These are phyloP conservation scores for Thymus mandschuricus DNA, from an alignment of 257 asterid genomes.

Conservation along the genomic window DNA sequence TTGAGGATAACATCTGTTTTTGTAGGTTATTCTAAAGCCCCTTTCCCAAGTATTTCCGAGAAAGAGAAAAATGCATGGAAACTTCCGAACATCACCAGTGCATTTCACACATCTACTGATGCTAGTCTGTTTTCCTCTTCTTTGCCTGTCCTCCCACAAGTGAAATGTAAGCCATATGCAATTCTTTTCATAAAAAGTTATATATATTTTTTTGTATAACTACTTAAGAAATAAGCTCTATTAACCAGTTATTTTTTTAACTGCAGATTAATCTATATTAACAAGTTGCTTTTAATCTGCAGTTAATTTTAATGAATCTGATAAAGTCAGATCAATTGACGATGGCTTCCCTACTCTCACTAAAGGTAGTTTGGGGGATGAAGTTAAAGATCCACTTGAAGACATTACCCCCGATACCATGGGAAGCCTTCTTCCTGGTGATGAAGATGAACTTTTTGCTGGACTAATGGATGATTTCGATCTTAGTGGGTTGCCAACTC, in stretches of 20 bases:
- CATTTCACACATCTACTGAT: slow-evolving; percentile 62
- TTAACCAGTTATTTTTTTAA: not conserved
- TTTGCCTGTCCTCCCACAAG: slow-evolving; percentile 71
- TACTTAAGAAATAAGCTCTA: slow-evolving; percentile 18
- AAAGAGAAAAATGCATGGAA: slow-evolving; percentile 64
- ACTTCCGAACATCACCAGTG: slow-evolving; percentile 49
- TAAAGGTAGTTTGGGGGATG: slow-evolving; percentile 44
- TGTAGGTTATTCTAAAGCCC: slow-evolving; percentile 45
- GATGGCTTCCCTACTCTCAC: slow-evolving; percentile 59
- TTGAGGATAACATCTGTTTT: slow-evolving; percentile 21
- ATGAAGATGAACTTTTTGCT: slow-evolving; percentile 90
- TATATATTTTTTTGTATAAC: not conserved
- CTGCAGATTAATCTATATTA: not conserved
- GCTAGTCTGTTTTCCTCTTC: slow-evolving; percentile 92
- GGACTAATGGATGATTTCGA: slow-evolving; percentile 91
- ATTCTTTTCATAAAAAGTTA: slow-evolving; percentile 12
- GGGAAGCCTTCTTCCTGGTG: slow-evolving; percentile 80
- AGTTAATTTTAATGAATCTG: slow-evolving; percentile 63
- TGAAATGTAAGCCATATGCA: slow-evolving; percentile 53
- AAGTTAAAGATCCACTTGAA: slow-evolving; percentile 56
- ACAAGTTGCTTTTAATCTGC: slow-evolving; percentile 35
- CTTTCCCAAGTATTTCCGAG: slow-evolving; percentile 38
- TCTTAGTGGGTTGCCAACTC: slow-evolving; percentile 87
- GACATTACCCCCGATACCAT: slow-evolving; percentile 47
- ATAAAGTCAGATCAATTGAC: slow-evolving; percentile 43